phyloP scores from a whole-genome alignment of 2,329 filamentous ascomycete species.

The Basipetospora chlamydospora region DNA sequence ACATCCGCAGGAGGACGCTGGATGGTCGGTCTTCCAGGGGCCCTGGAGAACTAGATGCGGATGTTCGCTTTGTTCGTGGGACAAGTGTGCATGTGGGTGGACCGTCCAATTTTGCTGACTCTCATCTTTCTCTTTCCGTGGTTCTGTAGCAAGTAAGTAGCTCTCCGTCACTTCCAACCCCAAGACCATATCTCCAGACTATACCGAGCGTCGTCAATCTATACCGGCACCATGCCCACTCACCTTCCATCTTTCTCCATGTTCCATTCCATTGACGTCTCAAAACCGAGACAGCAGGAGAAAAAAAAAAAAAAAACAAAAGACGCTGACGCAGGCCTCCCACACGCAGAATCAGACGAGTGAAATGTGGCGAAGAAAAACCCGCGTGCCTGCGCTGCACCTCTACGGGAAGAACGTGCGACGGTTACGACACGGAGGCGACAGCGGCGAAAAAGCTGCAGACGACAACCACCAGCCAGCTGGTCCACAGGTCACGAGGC shows the following conservation, averaged over 20 bases:
- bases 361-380: slow-evolving; percentile 21
- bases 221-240: too few relatives aligned
- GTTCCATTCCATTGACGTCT: too few relatives aligned
- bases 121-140: not conserved
- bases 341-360: slow-evolving; percentile 17
- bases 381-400: slow-evolving; percentile 19
- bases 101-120: not conserved
- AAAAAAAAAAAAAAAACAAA: too few relatives aligned
- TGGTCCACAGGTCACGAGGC: slow-evolving; percentile 1
- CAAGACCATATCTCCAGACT: too few relatives aligned
- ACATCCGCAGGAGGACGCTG: too few relatives aligned
- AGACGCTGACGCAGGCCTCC: too few relatives aligned
- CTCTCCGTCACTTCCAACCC: not conserved
- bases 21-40: too few relatives aligned
- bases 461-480: slow-evolving; percentile 1
- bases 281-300: too few relatives aligned
- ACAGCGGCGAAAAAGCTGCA: not conserved
- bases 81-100: not conserved
- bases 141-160: slow-evolving; percentile 16
- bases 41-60: not conserved
- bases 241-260: too few relatives aligned
- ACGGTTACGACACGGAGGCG: slow-evolving; percentile 18
- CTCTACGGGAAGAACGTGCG: slow-evolving; percentile 19
- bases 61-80: not conserved
- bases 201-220: too few relatives aligned